Evolutionary conservation across 768 basidiomycete genomes (phyloP).

Genomic region (Boletus rubroflammeus): DNA sequence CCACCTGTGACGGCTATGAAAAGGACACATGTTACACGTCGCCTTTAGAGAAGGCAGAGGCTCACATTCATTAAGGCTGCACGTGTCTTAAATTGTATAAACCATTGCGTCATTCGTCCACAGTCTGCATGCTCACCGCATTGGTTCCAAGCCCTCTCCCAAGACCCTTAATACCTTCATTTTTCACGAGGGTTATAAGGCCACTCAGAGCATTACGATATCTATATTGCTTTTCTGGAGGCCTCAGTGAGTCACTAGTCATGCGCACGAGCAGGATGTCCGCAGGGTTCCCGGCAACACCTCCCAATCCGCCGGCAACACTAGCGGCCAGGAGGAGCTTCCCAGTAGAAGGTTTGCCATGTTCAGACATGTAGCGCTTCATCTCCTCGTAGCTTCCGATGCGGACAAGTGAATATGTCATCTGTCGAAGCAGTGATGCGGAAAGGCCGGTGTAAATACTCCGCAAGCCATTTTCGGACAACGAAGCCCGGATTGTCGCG

Average conservation of each 20-base stretch:
- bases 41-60: not conserved
- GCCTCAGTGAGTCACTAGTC: constrained; percentile 81
- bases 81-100: constrained; percentile 39
- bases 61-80: constrained; percentile 76
- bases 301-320: constrained; percentile 76
- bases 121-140: constrained; percentile 42
- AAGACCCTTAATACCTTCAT: constrained; percentile 69
- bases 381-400: constrained; percentile 79
- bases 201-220: constrained; percentile 81
- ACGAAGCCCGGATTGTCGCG: constrained; percentile 58
- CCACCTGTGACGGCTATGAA: constrained; percentile 70
- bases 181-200: constrained; percentile 56
- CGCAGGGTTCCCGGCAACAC: constrained; percentile 77
- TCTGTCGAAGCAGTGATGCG: constrained; percentile 82
- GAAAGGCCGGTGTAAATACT: constrained; percentile 80
- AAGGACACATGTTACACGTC: constrained; percentile 2
- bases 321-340: constrained; percentile 61
- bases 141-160: constrained; percentile 77
- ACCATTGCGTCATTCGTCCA: not conserved
- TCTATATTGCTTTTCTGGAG: constrained; percentile 67
- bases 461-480: constrained; percentile 63
- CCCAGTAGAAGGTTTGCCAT: constrained; percentile 50
- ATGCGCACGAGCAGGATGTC: constrained; percentile 80
- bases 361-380: constrained; percentile 52
- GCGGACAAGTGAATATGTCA: constrained; percentile 87